Evolutionary conservation across 2,329 filamentous ascomycete genomes (phyloP).

Genomic region (Fusarium sp.): DNA sequence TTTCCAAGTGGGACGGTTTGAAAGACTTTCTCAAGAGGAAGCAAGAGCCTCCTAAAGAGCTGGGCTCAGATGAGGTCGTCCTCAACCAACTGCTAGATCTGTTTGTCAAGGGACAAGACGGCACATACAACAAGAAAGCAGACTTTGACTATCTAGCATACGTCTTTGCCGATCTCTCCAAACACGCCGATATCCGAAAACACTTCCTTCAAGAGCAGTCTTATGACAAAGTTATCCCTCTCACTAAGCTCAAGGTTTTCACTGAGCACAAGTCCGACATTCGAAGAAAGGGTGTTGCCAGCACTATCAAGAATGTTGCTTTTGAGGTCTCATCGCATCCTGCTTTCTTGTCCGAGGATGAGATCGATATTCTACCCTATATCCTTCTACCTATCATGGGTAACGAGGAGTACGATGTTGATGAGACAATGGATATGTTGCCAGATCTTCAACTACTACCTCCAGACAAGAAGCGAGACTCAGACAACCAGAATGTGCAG

Average conservation of each 20-base stretch:
- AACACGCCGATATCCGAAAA: constrained; percentile 78
- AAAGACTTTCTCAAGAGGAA: constrained; percentile 76
- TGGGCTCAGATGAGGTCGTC: constrained; percentile 78
- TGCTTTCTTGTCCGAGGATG: constrained; percentile 75
- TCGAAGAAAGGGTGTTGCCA: constrained; percentile 92
- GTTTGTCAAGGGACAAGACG: constrained; percentile 91
- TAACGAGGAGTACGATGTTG: constrained; percentile 86
- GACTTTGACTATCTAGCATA: constrained; percentile 95
- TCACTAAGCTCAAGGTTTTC: constrained; percentile 94
- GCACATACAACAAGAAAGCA: constrained; percentile 84
- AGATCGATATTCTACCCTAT: constrained; percentile 87
- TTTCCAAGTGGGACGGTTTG: constrained; percentile 82
- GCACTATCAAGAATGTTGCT: constrained; percentile 92
- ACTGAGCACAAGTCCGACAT: constrained; percentile 89
- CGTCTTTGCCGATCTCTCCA: constrained; percentile 91
- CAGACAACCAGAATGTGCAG: constrained; percentile 79
- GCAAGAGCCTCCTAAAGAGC: constrained; percentile 74
- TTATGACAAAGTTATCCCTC: constrained; percentile 86
- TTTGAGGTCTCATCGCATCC: constrained; percentile 84
- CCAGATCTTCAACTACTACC: constrained; percentile 90
- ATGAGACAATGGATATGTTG: constrained; percentile 88
- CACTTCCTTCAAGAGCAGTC: constrained; percentile 80
- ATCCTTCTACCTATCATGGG: constrained; percentile 89
- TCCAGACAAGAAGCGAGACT: constrained; percentile 88
- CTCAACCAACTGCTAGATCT: constrained; percentile 95